Base-by-base conservation (phyloP, 2,329 filamentous ascomycete genomes). In the Tolypocladium endophyticum region DNA sequence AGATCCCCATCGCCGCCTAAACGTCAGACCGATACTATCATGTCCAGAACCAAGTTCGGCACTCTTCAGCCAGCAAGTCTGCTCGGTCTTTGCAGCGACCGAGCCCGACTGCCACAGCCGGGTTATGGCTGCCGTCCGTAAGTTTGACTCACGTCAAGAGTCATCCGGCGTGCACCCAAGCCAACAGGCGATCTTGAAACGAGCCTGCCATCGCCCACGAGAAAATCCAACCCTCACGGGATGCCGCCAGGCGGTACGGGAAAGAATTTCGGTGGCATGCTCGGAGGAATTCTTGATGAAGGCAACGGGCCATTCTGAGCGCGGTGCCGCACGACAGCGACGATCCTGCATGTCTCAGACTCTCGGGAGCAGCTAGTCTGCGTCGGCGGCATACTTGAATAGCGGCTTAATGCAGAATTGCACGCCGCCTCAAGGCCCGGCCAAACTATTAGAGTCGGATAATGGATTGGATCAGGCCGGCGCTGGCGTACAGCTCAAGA, bases 1-100 rank as follows among this genome's bases (percentile, higher is more conserved):
- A 74, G 62, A 70, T 79, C 23, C 68, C 73, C 60, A 67, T 80
- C 62, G 68, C 75, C 47, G 77, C 75, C 58, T 80, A 69, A 72
- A 59, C 20, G 16, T 20, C 36, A 36, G 38, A 56, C 36, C 35
- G 36, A 28, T 6, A 11, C 33, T 33, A 38, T 25, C 20, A 16
- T 33, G 35, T 33, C 28, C 28, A 52, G 18, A n/a, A 18, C 28
- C 18, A 16, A 20, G 8, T 9, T 52, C 47, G 25, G 7, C 20
- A n/a, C 28, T 9, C 1, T 20, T 20, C 45, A 20, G 45, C 3
- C 45, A 30, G 25, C 25, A n/a, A 33, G 11, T 18, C 28, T 11
- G 47, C 16, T 33, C 2, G 47, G 47, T 2, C 8, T 50, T 7
- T 33, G 47, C 47, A 33, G 47, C 16, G 28, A 33, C 11, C 30